These are phyloP conservation scores for Metschnikowia koreensis DNA, from an alignment of 805 yeast genomes.

Conservation along the genomic window DNA sequence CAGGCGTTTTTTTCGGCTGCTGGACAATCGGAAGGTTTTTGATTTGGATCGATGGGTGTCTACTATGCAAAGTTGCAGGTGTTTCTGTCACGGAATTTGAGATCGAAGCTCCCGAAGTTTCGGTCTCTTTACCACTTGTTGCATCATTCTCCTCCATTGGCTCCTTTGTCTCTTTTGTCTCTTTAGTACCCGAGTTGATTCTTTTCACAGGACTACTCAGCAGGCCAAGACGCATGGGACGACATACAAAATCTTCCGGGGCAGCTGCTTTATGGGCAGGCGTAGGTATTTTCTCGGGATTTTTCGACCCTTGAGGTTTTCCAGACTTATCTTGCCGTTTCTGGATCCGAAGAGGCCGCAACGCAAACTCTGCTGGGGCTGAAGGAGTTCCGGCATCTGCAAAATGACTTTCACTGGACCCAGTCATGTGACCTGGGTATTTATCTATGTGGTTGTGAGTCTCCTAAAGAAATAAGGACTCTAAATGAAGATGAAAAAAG, in stretches of 20 bases:
- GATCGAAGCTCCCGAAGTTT: neutral
- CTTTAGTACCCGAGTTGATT: neutral
- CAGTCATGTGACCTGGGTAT: neutral
- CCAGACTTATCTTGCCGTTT: conserved; percentile 6
- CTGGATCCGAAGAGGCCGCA: conserved; percentile 18
- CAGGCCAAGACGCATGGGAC: conserved; percentile 35
- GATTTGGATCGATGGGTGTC: conserved; percentile 30
- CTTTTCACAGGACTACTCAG: conserved; percentile 1
- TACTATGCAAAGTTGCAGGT: conserved; percentile 7
- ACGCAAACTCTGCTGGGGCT: conserved; percentile 10
- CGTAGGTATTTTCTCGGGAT: conserved; percentile 1
- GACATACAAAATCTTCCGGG: conserved; percentile 34
- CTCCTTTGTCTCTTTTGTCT: neutral
- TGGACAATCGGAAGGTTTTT: conserved; percentile 36
- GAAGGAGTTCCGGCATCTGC: neutral
- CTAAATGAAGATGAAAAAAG: no score
- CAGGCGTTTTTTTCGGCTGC: conserved; percentile 26
- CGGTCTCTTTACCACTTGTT: neutral
- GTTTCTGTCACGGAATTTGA: neutral
- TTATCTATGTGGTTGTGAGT: neutral
- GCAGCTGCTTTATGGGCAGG: conserved; percentile 1
- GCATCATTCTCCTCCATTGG: neutral
- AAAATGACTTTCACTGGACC: conserved; percentile 2
- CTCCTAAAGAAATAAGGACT: no score
- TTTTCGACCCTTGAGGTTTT: neutral